Conservation (phyloP, 1,139 yeast genomes). For the Magnusiomyces paraingens region DNA sequence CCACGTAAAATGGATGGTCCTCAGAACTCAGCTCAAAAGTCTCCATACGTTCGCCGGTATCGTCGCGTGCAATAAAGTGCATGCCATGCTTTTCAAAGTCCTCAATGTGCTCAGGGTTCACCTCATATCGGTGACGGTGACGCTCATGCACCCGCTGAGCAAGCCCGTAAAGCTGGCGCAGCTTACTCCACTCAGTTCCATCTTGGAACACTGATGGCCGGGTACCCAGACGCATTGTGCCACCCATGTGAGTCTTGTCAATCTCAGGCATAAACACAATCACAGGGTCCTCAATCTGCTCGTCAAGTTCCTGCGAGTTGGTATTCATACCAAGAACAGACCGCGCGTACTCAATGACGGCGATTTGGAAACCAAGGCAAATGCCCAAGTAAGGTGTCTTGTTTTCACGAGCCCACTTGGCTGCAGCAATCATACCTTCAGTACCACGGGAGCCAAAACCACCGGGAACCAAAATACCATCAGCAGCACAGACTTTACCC, state of each 20-base stretch:
- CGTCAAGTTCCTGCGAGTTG: constrained; percentile 80
- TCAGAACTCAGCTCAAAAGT: constrained; percentile 59
- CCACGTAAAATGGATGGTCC: constrained; percentile 84
- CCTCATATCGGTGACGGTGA: constrained; percentile 98
- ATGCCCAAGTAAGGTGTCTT: constrained; percentile 92
- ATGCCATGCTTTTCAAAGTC: constrained; percentile 72
- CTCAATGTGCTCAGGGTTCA: constrained; percentile 74
- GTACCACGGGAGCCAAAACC: constrained; percentile 97
- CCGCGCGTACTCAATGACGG: constrained; percentile 90
- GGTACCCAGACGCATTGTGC: constrained; percentile 97
- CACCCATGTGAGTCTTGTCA: constrained; percentile 92
- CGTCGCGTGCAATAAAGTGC: constrained; percentile 89
- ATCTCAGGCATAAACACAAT: constrained; percentile 99
- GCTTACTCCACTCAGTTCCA: constrained; percentile 60
- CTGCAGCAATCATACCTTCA: constrained; percentile 97
- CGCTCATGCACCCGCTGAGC: constrained; percentile 72
- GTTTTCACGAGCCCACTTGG: constrained; percentile 96
- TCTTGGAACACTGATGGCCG: constrained; percentile 80
- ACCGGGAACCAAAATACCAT: constrained; percentile 97
- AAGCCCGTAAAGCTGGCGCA: constrained; percentile 77
- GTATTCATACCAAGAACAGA: constrained; percentile 68
- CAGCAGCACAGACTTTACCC: constrained; percentile 90
- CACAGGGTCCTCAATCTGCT: constrained; percentile 59
- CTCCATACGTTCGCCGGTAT: constrained; percentile 87
- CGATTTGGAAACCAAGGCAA: constrained; percentile 95